Conservation (phyloP, 2,329 filamentous ascomycete species). For the Penicillium sp. region DNA sequence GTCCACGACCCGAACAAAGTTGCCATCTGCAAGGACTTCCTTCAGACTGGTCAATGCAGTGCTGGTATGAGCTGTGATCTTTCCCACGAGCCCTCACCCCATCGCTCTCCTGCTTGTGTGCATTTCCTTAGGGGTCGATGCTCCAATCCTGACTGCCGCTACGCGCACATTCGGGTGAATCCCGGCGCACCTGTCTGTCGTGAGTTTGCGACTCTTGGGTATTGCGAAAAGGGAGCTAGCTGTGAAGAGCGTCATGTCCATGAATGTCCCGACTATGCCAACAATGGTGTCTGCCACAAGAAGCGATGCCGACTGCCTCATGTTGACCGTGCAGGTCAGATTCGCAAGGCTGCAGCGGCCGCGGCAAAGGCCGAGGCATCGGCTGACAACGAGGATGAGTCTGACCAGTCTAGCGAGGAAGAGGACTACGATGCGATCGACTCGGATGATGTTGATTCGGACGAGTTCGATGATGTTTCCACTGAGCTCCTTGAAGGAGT, state of each 20-base stretch:
- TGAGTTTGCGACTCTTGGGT: slow-evolving; percentile 78
- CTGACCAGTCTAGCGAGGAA: slow-evolving; percentile 73
- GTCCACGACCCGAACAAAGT: slow-evolving; percentile 81
- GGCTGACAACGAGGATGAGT: slow-evolving; percentile 50
- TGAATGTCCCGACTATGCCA: slow-evolving; percentile 94
- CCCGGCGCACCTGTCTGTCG: slow-evolving; percentile 74
- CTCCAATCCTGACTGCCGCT: slow-evolving; percentile 77
- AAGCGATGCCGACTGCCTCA: slow-evolving; percentile 80
- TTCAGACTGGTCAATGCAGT: slow-evolving; percentile 71
- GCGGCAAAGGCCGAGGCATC: slow-evolving; percentile 35
- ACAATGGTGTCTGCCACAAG: slow-evolving; percentile 74
- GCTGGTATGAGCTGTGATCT: slow-evolving; percentile 78
- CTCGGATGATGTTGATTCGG: slow-evolving; percentile 68
- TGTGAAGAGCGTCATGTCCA: slow-evolving; percentile 81
- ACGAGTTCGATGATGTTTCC: slow-evolving; percentile 45
- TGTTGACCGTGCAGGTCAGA: slow-evolving; percentile 78
- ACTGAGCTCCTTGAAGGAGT: slow-evolving; percentile 33
- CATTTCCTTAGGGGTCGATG: slow-evolving; percentile 89
- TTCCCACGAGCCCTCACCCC: slow-evolving; percentile 75
- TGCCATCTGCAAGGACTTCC: slow-evolving; percentile 80
- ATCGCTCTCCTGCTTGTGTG: slow-evolving; percentile 81
- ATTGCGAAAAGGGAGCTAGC: slow-evolving; percentile 72
- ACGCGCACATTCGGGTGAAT: slow-evolving; percentile 75
- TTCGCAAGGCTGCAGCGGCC: slow-evolving; percentile 48
- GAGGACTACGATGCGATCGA: slow-evolving; percentile 58